phyloP scores from a whole-genome alignment of 441 rosid genomes.

The Populus trichocarpa region DNA sequence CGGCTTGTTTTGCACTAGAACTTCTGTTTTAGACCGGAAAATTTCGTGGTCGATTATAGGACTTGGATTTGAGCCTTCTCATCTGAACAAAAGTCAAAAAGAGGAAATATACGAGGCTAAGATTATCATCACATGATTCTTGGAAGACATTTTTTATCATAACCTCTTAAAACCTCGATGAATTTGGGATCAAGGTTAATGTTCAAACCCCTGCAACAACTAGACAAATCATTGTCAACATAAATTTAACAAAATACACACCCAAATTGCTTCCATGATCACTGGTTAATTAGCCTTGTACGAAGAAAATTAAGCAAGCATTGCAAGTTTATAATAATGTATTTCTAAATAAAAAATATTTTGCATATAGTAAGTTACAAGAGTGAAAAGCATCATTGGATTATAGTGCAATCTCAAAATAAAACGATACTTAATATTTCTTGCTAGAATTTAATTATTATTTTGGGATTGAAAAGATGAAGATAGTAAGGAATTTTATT shows the following conservation, averaged over 20 bases:
- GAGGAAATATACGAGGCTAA: neutral
- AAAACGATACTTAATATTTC: no score
- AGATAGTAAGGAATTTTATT: no score
- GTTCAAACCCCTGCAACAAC: neutral
- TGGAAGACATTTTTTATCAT: neutral
- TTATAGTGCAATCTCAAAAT: no score
- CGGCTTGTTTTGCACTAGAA: neutral
- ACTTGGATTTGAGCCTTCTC: no score
- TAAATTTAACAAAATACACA: neutral
- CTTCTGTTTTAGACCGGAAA: constrained; percentile 6
- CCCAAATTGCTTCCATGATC: neutral
- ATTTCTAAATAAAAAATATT: no score
- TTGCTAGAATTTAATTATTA: no score
- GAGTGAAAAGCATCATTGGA: no score
- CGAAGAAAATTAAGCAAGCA: neutral
- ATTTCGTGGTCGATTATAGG: neutral
- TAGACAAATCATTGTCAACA: neutral
- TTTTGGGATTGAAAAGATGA: no score
- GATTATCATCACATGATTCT: neutral
- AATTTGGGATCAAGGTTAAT: neutral
- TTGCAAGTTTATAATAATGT: no score
- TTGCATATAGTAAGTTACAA: no score
- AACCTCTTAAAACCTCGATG: neutral
- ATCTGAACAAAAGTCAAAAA: no score
- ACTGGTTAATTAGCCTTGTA: neutral